Conservation (phyloP, 177 flowering plant genomes). For the Vitis hybrid region DNA sequence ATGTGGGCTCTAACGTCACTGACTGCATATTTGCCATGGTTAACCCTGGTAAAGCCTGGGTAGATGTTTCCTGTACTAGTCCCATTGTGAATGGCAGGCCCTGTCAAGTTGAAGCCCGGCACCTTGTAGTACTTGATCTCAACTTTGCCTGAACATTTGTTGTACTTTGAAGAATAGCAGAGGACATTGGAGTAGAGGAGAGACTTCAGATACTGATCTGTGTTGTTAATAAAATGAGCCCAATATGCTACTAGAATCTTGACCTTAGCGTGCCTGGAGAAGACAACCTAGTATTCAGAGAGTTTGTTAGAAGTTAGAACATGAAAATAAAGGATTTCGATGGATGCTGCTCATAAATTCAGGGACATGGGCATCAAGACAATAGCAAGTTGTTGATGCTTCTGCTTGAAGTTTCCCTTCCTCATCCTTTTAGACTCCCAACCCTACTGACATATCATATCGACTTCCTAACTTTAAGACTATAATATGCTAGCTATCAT, state of each 20-base stretch:
- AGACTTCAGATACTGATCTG: slow-evolving; percentile 76
- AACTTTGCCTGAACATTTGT: slow-evolving; percentile 66
- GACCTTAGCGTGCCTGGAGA: slow-evolving; percentile 88
- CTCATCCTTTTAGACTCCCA: no score
- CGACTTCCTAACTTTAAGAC: no score
- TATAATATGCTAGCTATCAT: no score
- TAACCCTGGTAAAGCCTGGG: slow-evolving; percentile 80
- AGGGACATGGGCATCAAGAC: no score
- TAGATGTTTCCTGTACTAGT: slow-evolving; percentile 64
- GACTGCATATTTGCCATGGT: slow-evolving; percentile 93
- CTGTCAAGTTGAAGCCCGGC: slow-evolving; percentile 83
- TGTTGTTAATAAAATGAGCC: slow-evolving; percentile 74
- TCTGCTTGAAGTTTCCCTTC: no score
- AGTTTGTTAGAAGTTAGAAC: not conserved
- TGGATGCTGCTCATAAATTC: no score
- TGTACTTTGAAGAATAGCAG: slow-evolving; percentile 77
- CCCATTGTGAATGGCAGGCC: slow-evolving; percentile 61
- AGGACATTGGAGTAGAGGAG: slow-evolving; percentile 79
- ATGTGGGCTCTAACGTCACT: slow-evolving; percentile 85
- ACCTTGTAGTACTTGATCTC: slow-evolving; percentile 86
- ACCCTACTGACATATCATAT: no score
- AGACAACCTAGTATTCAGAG: slow-evolving; percentile 57
- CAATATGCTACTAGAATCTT: slow-evolving; percentile 81
- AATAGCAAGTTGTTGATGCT: no score
- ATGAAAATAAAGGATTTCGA: no score